These are phyloP conservation scores for Yamadazyma triangularis DNA, from an alignment of 1,139 yeast species.

Conservation along the genomic window DNA sequence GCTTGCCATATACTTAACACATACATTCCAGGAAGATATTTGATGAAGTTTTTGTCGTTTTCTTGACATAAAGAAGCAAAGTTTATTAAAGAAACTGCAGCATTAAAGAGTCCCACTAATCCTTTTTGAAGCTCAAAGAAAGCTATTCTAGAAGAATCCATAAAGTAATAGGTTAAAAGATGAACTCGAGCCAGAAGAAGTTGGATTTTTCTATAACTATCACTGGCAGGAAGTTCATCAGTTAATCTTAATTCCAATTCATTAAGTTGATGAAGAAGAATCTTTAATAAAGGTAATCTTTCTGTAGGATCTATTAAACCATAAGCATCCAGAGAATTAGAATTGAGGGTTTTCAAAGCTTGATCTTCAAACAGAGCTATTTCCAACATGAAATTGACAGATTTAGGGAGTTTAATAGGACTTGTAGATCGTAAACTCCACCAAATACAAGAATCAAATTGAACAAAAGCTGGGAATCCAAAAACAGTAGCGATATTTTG, in stretches of 20 bases:
- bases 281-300: slow-evolving; percentile 66
- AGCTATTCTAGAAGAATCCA: slow-evolving; percentile 57
- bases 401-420: slow-evolving; percentile 49
- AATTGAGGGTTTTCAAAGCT: slow-evolving; percentile 70
- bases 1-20: slow-evolving; percentile 88
- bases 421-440: slow-evolving; percentile 41
- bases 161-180: slow-evolving; percentile 72
- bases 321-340: slow-evolving; percentile 63
- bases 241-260: slow-evolving; percentile 58
- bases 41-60: slow-evolving; percentile 58
- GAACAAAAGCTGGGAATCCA: slow-evolving; percentile 91
- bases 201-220: slow-evolving; percentile 65
- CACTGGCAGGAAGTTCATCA: slow-evolving; percentile 29
- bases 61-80: slow-evolving; percentile 64
- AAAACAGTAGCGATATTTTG: slow-evolving; percentile 88
- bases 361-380: slow-evolving; percentile 86
- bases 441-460: slow-evolving; percentile 71
- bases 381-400: slow-evolving; percentile 70
- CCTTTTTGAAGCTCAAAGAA: slow-evolving; percentile 69
- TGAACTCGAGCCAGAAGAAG: slow-evolving; percentile 74
- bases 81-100: slow-evolving; percentile 65
- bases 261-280: slow-evolving; percentile 66
- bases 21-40: slow-evolving; percentile 79
- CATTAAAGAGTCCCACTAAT: slow-evolving; percentile 69
- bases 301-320: slow-evolving; percentile 67